Evolutionary conservation across 345 rosid species (phyloP).

Genomic region (Euclidium syriacum): DNA sequence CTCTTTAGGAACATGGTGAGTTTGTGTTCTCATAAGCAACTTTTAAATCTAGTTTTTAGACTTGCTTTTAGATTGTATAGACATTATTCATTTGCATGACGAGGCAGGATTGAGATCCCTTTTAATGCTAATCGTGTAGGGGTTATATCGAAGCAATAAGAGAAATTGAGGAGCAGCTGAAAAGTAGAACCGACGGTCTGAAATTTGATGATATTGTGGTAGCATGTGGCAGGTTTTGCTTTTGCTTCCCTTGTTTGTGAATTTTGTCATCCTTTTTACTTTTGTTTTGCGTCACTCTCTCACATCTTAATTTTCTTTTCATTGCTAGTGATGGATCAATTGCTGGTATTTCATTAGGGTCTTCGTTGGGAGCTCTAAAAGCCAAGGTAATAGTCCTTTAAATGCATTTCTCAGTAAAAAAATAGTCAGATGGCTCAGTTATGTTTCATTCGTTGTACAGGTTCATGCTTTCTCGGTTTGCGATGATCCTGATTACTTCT

Average conservation of each 20-base stretch:
- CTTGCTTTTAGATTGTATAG: background rate
- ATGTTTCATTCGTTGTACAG: constrained; percentile 35
- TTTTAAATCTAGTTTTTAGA: background rate
- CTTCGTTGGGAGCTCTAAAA: constrained; percentile 66
- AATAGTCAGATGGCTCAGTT: constrained; percentile 1
- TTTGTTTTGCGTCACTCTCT: background rate
- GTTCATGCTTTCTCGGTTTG: constrained; percentile 94
- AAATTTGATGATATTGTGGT: constrained; percentile 84
- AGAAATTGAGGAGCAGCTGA: constrained; percentile 84
- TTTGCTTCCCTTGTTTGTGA: constrained; percentile 10
- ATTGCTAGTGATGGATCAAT: constrained; percentile 70
- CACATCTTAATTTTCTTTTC: constrained; percentile 15
- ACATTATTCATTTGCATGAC: too few species aligned
- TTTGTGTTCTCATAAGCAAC: background rate
- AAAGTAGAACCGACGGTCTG: constrained; percentile 29
- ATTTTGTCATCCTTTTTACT: background rate
- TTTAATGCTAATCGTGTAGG: constrained; percentile 36
- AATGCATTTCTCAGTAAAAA: background rate
- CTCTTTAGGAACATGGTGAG: constrained; percentile 93
- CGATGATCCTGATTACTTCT: constrained; percentile 89
- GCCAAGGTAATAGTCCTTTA: constrained; percentile 53
- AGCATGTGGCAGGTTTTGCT: constrained; percentile 91
- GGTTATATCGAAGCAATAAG: constrained; percentile 83
- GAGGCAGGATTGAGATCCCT: background rate
- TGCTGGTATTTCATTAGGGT: constrained; percentile 87